Evolutionary conservation across 2,329 filamentous ascomycete species (phyloP).

Genomic region (Colletotrichum tofieldiae): DNA sequence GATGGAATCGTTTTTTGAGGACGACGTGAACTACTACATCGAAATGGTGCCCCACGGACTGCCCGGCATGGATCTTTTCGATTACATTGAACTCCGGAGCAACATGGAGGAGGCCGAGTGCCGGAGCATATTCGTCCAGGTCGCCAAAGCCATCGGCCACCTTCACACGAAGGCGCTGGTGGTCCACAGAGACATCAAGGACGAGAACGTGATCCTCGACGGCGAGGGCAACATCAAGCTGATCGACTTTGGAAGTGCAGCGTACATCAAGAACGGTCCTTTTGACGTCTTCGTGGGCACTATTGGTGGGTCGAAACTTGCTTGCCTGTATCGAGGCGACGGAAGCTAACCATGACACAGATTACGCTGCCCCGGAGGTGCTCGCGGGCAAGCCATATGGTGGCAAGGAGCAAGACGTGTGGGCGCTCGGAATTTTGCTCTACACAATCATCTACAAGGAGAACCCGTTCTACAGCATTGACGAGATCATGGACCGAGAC

Average conservation of each 20-base stretch:
- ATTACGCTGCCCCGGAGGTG: constrained; percentile 99
- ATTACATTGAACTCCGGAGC: constrained; percentile 96
- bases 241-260: constrained; percentile 97
- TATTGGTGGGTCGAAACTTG: constrained; percentile 79
- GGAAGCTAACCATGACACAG: constrained; percentile 61
- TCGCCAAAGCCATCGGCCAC: constrained; percentile 90
- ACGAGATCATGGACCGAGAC: constrained; percentile 99
- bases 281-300: constrained; percentile 99
- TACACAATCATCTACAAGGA: constrained; percentile 99
- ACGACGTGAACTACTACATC: constrained; percentile 96
- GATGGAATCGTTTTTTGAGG: constrained; percentile 83
- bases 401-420: constrained; percentile 98
- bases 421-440: constrained; percentile 95
- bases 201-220: constrained; percentile 97
- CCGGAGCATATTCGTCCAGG: constrained; percentile 94
- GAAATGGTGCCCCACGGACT: constrained; percentile 97
- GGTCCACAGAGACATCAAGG: constrained; percentile 98
- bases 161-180: constrained; percentile 92
- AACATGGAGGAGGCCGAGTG: constrained; percentile 98
- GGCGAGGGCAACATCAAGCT: constrained; percentile 96
- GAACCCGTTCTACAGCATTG: constrained; percentile 98
- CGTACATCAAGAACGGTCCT: constrained; percentile 97
- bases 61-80: constrained; percentile 98
- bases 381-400: constrained; percentile 92
- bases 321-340: not conserved